Base-by-base conservation (phyloP, 257 asterid genomes). In the Lycium barbarum region DNA sequence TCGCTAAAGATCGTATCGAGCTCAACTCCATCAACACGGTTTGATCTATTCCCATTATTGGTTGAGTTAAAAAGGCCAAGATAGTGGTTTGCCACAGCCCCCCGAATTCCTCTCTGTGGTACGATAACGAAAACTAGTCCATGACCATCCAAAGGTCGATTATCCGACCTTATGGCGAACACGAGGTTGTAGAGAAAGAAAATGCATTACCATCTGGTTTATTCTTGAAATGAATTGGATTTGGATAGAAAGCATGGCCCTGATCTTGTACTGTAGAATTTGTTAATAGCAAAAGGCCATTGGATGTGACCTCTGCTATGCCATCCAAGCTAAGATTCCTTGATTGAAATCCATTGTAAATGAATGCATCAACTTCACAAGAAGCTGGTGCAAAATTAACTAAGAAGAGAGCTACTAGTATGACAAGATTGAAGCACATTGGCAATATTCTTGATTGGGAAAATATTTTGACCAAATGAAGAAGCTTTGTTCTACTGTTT, bases 161-260 rank as follows among this genome's bases (percentile, higher is more conserved):
- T 90, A 9, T 88, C 88, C 0, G 95, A 91, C 14, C 85, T 86
- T 40, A 94, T 93, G 15, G 94, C 93, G 14, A 90, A 93, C 43
- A 90, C 92, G 91, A 93, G 26, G 85, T 65, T 7, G 98, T 91
- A 79, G 95, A 89, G 73, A 94, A 94, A 6, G 97, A 93, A 67
- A 86, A 82, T 49, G 85, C 90, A 0, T 90, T 53, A 6, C 83
- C 66, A 67, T 86, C 89, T 0, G 87, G 2, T 38, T 91, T 85
- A 61, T 86, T 88, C 85, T 89, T 94, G 92, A 94, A 93, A 2
- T 14, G 3, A 3, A 93, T 9, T 2, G 95, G 95, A 84, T 33
- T 61, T 0, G 93, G 92, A 40, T 84, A 87, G 43, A 94, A 93
- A 53, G 94, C 97, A 36, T 93, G 95, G 18, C 97, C 94, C 1